These are phyloP conservation scores for Linnemannia schmuckeri DNA, from an alignment of 192 early-diverging fungal species.

Conservation along the genomic window DNA sequence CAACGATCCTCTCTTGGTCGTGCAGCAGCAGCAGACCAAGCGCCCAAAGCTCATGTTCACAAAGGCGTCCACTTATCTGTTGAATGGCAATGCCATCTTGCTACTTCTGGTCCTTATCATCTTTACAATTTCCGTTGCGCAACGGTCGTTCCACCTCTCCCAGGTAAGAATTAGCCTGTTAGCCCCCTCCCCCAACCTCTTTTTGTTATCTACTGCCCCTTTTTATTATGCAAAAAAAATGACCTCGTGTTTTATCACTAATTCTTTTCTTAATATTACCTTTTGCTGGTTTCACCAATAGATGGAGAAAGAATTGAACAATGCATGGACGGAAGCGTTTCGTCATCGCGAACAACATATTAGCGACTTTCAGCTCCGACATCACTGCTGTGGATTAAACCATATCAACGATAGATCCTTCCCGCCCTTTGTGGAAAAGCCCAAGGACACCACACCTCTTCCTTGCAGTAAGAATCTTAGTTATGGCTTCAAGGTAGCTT, in stretches of 20 bases:
- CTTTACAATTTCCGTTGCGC: constrained; percentile 5
- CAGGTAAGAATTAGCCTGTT: neutral
- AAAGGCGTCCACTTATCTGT: constrained; percentile 21
- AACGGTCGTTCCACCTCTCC: constrained; percentile 25
- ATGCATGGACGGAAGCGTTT: constrained; percentile 7
- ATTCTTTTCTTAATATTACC: neutral
- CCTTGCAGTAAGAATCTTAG: neutral
- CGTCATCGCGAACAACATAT: constrained; percentile 4
- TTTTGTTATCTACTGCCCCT: neutral
- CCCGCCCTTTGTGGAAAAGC: neutral
- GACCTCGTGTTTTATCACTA: neutral
- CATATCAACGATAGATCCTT: constrained; percentile 8
- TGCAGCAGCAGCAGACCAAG: constrained; percentile 10
- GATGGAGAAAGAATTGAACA: constrained; percentile 25
- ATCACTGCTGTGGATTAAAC: constrained; percentile 29
- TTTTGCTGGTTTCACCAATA: neutral
- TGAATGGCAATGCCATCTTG: constrained; percentile 26
- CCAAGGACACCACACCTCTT: neutral
- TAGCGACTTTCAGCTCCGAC: constrained; percentile 34
- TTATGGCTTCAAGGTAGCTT: constrained; percentile 26
- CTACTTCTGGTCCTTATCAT: neutral
- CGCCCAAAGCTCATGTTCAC: constrained; percentile 39
- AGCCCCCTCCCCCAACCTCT: too few relatives aligned
- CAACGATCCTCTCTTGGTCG: constrained; percentile 1
- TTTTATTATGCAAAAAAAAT: neutral